phyloP scores from a whole-genome alignment of 805 yeast genomes.

The Cyberlindnera veronae region DNA sequence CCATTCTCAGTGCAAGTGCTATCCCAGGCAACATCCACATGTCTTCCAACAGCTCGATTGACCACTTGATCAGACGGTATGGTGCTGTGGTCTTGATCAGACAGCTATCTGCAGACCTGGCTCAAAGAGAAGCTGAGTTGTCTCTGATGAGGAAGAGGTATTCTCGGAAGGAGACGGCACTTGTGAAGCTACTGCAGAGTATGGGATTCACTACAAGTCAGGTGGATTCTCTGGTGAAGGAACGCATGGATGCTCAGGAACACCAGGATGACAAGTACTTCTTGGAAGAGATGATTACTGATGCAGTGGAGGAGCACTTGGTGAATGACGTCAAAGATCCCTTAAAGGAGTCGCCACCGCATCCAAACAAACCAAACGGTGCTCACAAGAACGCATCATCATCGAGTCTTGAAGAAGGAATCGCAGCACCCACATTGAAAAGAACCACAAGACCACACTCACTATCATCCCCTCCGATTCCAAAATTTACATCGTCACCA shows the following conservation, averaged over 20 bases:
- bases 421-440: conserved; percentile 9
- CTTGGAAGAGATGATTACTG: conserved; percentile 29
- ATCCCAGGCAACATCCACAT: conserved; percentile 36
- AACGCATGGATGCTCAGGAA: conserved; percentile 10
- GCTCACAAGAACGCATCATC: conserved; percentile 4
- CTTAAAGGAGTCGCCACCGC: background rate
- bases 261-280: conserved; percentile 3
- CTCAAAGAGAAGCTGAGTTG: conserved; percentile 45
- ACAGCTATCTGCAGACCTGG: conserved; percentile 46
- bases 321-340: conserved; percentile 1
- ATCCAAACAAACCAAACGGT: background rate
- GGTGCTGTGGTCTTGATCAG: conserved; percentile 38
- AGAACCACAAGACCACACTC: conserved; percentile 22
- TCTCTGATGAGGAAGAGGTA: conserved; percentile 33
- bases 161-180: conserved; percentile 33
- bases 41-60: conserved; percentile 28
- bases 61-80: conserved; percentile 30
- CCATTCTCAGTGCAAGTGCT: conserved; percentile 8
- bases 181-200: conserved; percentile 33
- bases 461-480: conserved; percentile 11
- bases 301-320: conserved; percentile 30
- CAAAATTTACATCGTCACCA: background rate
- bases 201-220: conserved; percentile 36
- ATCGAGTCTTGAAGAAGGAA: conserved; percentile 3
- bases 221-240: conserved; percentile 32